A percentile compares a stretch with the other conserved stretches of the same genome.
phyloP scores from a whole-genome alignment of 176 grass and related monocot species.

The Tuctoria greenei region DNA sequence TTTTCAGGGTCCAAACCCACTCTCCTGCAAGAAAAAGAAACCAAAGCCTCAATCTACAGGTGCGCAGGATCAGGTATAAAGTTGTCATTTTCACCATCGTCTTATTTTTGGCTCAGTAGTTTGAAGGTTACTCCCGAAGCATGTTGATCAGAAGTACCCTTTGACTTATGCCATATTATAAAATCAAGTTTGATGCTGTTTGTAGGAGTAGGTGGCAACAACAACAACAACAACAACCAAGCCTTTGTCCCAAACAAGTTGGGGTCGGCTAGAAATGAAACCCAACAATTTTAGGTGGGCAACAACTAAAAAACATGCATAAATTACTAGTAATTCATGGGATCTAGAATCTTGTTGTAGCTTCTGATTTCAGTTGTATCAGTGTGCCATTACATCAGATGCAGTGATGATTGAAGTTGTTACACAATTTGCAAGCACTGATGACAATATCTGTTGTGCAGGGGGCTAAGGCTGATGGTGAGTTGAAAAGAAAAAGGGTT shows the following conservation, averaged over 20 bases:
- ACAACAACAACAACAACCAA: too few species aligned
- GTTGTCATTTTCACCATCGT: background rate
- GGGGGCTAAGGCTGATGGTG: slow-evolving; percentile 31
- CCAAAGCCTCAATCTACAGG: slow-evolving; percentile 39
- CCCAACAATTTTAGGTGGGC: too few species aligned
- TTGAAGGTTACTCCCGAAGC: background rate
- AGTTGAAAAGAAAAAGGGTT: slow-evolving; percentile 58
- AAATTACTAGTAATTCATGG: background rate
- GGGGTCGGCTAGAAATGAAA: too few species aligned
- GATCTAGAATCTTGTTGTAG: background rate
- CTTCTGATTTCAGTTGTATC: background rate
- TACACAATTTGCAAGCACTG: background rate
- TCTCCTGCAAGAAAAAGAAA: slow-evolving; percentile 95
- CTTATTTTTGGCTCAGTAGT: background rate
- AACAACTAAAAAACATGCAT: background rate
- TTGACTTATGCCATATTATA: background rate
- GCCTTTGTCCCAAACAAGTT: too few species aligned
- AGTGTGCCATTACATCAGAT: background rate
- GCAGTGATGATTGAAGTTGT: background rate
- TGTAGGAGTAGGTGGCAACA: too few species aligned
- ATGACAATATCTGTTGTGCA: slow-evolving; percentile 19
- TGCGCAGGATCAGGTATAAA: slow-evolving; percentile 48
- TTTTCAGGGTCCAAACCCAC: slow-evolving; percentile 93
- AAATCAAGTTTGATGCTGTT: background rate
- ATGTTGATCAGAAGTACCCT: background rate